Base-by-base conservation (phyloP, 129 eudicot species). In the Helianthus tuberosus region DNA sequence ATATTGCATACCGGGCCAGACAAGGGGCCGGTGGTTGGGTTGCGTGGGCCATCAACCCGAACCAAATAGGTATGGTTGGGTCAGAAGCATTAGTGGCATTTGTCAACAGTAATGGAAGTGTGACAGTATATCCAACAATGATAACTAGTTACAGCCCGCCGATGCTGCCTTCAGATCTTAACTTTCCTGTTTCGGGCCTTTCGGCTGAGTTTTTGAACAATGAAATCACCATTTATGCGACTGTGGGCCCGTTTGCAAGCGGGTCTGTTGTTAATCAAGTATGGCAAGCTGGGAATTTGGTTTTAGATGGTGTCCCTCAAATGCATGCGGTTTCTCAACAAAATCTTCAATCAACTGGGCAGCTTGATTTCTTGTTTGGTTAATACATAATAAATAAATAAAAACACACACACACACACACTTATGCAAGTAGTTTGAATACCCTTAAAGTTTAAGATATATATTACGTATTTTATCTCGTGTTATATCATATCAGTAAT, bases 61-160 rank as follows among this genome's bases (percentile, higher is more conserved):
- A 80, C 14, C 70, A 80, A 4, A 61, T 60, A 29, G 89, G 93
- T 65, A 87, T 87, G 93, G 81, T 83, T 69, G 96, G 93, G 75
- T 82, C 91, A 32, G 89, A 90, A 75, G 96, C 93, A 54, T 47
- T 89, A 0, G 87, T 90, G 62, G 93, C 93, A 65, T 85, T 85
- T 49, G 86, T 50, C 14, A 72, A 87, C 50, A 12, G 66, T 17
- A 74, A 77, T 44, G 89, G 86, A 6, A 81, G 74, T 66, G 62
- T 80, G 80, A 77, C 39, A 0, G 84, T 71, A 16, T 87, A 80
- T 49, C 71, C 89, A 25, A 89, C 90, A 2, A 8, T 78, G 47
- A 78, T 89, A 55, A 76, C 83, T 39, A 83, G 60, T 78, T 83
- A 85, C 58, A 85, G 51, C 64, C 90, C 91, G 13, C 78, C 86